phyloP scores from a whole-genome alignment of 169 alveolate species.

The Plasmodium knowlesi region DNA sequence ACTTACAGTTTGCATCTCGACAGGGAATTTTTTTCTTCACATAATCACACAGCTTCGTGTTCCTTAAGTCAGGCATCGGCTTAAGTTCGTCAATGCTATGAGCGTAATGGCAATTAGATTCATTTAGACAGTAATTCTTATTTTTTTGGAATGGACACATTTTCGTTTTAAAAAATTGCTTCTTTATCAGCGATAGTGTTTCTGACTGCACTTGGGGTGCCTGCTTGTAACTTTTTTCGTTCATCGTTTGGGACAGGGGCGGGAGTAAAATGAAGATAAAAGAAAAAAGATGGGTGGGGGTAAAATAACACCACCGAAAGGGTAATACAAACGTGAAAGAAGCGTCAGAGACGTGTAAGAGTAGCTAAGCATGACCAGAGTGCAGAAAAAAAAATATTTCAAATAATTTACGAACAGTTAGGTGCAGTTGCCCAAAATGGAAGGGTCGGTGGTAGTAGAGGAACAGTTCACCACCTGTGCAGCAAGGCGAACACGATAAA shows the following conservation, averaged over 20 bases:
- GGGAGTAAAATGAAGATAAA: background rate
- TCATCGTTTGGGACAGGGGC: slow-evolving; percentile 13
- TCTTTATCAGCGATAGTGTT: slow-evolving; percentile 68
- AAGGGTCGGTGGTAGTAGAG: background rate
- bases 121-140: slow-evolving; percentile 74
- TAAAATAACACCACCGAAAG: background rate
- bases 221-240: slow-evolving; percentile 30
- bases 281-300: background rate
- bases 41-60: slow-evolving; percentile 82
- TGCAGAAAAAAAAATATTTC: background rate
- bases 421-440: background rate
- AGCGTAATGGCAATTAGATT: slow-evolving; percentile 81
- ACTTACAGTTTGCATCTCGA: slow-evolving; percentile 75
- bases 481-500: background rate
- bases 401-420: slow-evolving; percentile 17
- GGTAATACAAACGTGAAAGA: background rate
- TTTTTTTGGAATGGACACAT: slow-evolving; percentile 75
- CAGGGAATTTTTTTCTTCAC: slow-evolving; percentile 72
- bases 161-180: slow-evolving; percentile 73
- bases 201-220: slow-evolving; percentile 36
- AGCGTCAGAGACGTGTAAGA: background rate
- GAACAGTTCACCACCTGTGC: background rate
- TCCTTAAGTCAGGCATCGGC: slow-evolving; percentile 81
- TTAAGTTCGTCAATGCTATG: slow-evolving; percentile 79
- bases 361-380: background rate